A percentile compares a stretch with the other conserved stretches of the same genome.
phyloP scores from a whole-genome alignment of 495 filamentous ascomycete genomes.

The Amniculicola lignicola region DNA sequence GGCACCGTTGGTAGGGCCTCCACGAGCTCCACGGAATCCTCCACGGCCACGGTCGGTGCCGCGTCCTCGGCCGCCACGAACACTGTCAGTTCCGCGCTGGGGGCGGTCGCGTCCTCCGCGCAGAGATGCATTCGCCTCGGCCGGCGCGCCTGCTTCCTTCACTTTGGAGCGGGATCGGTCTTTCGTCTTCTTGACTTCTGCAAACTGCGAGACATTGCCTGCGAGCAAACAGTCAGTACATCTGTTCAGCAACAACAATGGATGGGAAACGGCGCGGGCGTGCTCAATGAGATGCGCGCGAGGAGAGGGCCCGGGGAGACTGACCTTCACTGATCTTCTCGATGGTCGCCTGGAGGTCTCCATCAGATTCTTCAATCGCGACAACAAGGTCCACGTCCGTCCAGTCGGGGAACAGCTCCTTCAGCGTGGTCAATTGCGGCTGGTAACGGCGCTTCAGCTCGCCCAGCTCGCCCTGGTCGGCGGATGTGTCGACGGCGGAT shows the following conservation, averaged over 20 bases:
- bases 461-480: constrained; percentile 87
- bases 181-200: constrained; percentile 90
- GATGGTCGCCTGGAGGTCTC: constrained; percentile 79
- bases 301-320: constrained; percentile 22
- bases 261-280: neutral
- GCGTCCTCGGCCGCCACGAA: constrained; percentile 65
- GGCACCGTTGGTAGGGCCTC: constrained; percentile 53
- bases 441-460: constrained; percentile 87
- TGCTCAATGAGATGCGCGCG: neutral
- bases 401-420: constrained; percentile 90
- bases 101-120: constrained; percentile 64
- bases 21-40: constrained; percentile 63
- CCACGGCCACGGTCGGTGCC: constrained; percentile 71
- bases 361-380: constrained; percentile 85
- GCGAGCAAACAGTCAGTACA: constrained; percentile 24
- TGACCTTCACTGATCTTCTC: constrained; percentile 89
- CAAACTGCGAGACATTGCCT: constrained; percentile 93
- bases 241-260: constrained; percentile 4
- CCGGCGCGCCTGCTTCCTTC: constrained; percentile 58
- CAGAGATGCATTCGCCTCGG: constrained; percentile 50
- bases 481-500: constrained; percentile 54
- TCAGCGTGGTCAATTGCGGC: constrained; percentile 67
- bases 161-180: constrained; percentile 78
- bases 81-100: constrained; percentile 56
- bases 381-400: constrained; percentile 88